phyloP scores from a whole-genome alignment of 2,329 filamentous ascomycete genomes.

The Simplicillium aogashimaense region DNA sequence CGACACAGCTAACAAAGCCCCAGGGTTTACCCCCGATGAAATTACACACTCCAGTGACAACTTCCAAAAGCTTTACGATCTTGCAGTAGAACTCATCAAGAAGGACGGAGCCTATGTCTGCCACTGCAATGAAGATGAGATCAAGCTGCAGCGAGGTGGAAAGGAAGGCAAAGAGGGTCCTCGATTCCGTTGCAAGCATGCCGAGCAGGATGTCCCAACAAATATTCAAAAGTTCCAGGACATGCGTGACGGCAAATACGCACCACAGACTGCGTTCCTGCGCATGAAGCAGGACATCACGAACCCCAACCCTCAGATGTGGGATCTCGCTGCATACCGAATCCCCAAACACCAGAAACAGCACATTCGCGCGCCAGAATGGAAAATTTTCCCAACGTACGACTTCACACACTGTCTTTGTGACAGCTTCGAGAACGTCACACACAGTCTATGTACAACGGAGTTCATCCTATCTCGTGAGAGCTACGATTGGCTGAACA shows the following conservation, averaged over 20 bases:
- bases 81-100: constrained; percentile 75
- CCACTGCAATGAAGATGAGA: constrained; percentile 71
- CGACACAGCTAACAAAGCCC: too few relatives aligned
- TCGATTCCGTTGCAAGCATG: constrained; percentile 72
- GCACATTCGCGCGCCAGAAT: constrained; percentile 58
- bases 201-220: constrained; percentile 61
- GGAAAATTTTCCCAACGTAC: constrained; percentile 34
- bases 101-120: constrained; percentile 73
- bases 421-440: constrained; percentile 85
- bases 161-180: constrained; percentile 49
- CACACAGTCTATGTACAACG: constrained; percentile 85
- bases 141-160: constrained; percentile 80
- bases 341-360: constrained; percentile 55
- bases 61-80: constrained; percentile 77
- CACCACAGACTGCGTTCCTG: constrained; percentile 70
- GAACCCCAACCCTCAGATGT: constrained; percentile 86
- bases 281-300: constrained; percentile 87
- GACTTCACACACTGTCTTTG: constrained; percentile 87
- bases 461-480: constrained; percentile 80
- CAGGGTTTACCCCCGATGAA: constrained; percentile 32
- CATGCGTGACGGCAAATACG: constrained; percentile 88
- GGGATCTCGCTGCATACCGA: constrained; percentile 91
- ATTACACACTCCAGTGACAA: constrained; percentile 88
- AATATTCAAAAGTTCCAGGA: constrained; percentile 76
- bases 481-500: constrained; percentile 85